Percentiles rank a stretch among this genome's conserved stretches.
Conservation (phyloP, 192 early-diverging fungal genomes). For the Umbelopsis isabellina region DNA sequence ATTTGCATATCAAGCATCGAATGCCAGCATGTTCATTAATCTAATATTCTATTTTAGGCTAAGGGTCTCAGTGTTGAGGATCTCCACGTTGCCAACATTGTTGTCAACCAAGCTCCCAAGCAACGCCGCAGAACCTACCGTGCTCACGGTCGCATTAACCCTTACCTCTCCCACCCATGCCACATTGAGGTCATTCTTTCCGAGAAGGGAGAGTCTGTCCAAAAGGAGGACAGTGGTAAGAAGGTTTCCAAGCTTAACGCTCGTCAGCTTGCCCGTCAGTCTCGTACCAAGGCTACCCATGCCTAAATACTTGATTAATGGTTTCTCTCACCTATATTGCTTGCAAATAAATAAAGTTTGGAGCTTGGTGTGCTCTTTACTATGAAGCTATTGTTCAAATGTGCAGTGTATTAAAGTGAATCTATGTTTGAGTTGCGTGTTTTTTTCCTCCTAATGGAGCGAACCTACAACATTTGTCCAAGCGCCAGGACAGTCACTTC, state of each 20-base stretch:
- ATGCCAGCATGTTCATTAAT: neutral
- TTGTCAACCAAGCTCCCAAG: slow-evolving; percentile 97
- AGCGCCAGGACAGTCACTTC: no score
- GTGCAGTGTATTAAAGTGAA: no score
- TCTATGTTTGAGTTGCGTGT: no score
- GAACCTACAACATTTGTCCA: no score
- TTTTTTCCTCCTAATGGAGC: no score
- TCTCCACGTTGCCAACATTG: slow-evolving; percentile 89
- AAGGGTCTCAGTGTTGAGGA: slow-evolving; percentile 89
- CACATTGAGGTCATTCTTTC: slow-evolving; percentile 93
- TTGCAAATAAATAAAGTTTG: slow-evolving; percentile 15
- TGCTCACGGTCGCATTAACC: slow-evolving; percentile 93
- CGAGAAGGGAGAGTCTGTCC: slow-evolving; percentile 83
- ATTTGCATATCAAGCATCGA: neutral
- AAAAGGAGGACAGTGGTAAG: slow-evolving; percentile 66
- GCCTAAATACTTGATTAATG: slow-evolving; percentile 30
- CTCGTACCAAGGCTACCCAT: slow-evolving; percentile 40
- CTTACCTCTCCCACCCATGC: slow-evolving; percentile 91
- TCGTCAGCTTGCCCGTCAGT: slow-evolving; percentile 53
- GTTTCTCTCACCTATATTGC: slow-evolving; percentile 19
- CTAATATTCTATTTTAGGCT: slow-evolving; percentile 47
- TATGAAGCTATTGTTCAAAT: no score
- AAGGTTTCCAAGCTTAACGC: slow-evolving; percentile 48
- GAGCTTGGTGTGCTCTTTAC: no score
- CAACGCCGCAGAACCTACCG: slow-evolving; percentile 95